A percentile compares a stretch with the other conserved stretches of the same genome.
These are phyloP conservation scores for Meyerozyma elateridarum DNA, from an alignment of 1,139 yeast species.

Conservation along the genomic window DNA sequence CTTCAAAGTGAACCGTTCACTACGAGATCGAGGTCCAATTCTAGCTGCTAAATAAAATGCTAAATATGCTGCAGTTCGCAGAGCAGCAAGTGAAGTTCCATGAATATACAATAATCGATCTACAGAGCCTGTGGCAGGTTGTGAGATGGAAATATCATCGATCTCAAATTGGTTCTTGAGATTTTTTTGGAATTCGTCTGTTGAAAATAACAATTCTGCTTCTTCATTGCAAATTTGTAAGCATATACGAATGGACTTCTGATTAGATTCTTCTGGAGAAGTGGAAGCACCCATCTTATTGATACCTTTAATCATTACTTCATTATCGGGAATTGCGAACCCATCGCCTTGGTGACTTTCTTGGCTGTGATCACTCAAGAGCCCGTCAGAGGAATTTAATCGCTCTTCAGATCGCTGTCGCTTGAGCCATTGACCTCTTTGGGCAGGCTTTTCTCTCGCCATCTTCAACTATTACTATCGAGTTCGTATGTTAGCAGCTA, in stretches of 20 bases:
- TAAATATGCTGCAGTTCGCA: slow-evolving; percentile 21
- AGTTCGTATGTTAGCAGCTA: no score
- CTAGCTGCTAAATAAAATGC: slow-evolving; percentile 20
- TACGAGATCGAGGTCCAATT: slow-evolving; percentile 20
- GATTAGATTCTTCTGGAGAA: background rate
- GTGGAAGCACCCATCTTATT: background rate
- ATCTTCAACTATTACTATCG: no score
- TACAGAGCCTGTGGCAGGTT: slow-evolving; percentile 20
- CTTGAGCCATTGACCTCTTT: slow-evolving; percentile 3
- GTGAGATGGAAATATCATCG: slow-evolving; percentile 19
- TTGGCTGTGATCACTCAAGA: no score
- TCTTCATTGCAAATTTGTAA: slow-evolving; percentile 15
- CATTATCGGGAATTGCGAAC: slow-evolving; percentile 1
- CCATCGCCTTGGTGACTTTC: background rate
- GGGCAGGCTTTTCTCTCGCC: background rate
- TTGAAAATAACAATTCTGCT: slow-evolving; percentile 18
- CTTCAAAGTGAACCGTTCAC: slow-evolving; percentile 25
- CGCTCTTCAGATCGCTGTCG: slow-evolving; percentile 1
- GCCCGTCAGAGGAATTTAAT: background rate
- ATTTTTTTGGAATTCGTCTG: slow-evolving; percentile 8
- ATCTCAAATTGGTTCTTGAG: slow-evolving; percentile 18
- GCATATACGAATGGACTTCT: background rate
- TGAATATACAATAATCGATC: slow-evolving; percentile 26
- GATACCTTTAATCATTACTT: slow-evolving; percentile 1
- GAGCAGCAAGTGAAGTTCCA: slow-evolving; percentile 20